A percentile compares a stretch with the other conserved stretches of the same genome.
These are phyloP conservation scores for Trichoderma virens DNA, from an alignment of 495 filamentous ascomycete genomes.

Conservation along the genomic window DNA sequence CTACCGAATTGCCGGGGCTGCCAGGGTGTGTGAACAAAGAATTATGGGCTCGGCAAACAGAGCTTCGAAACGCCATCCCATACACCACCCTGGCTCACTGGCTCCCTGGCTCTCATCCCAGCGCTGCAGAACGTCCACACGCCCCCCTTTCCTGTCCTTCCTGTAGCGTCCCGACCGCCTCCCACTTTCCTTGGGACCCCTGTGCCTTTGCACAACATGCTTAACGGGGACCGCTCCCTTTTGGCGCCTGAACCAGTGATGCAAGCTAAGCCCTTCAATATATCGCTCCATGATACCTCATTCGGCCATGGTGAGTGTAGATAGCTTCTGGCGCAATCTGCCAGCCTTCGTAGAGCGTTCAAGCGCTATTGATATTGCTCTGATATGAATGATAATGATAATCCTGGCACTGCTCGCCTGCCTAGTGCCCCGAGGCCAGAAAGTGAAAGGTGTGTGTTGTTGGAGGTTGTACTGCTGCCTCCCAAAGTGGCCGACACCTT, in stretches of 20 bases:
- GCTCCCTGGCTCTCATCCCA: background rate
- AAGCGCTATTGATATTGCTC: background rate
- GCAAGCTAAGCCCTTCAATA: background rate
- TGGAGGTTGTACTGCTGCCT: too few species aligned
- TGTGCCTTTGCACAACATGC: background rate
- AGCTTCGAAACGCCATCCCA: background rate
- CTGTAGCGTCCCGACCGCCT: background rate
- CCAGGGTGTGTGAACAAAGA: background rate
- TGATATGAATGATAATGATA: background rate
- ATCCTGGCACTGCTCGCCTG: background rate
- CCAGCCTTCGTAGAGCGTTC: background rate
- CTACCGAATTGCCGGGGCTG: constrained; percentile 7
- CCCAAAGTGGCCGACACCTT: too few species aligned
- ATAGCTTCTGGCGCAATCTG: background rate
- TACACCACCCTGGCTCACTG: background rate
- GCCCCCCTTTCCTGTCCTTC: background rate
- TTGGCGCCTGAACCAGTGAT: background rate
- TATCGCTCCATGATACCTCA: background rate
- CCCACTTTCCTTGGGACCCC: background rate
- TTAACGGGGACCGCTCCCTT: background rate
- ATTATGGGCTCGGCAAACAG: background rate
- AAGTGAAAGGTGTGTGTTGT: too few species aligned
- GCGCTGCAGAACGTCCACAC: constrained; percentile 2
- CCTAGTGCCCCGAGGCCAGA: too few species aligned
- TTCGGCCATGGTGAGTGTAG: background rate